Base-by-base conservation (phyloP, 352 stramenopile genomes). In the Pythium brassicae region DNA sequence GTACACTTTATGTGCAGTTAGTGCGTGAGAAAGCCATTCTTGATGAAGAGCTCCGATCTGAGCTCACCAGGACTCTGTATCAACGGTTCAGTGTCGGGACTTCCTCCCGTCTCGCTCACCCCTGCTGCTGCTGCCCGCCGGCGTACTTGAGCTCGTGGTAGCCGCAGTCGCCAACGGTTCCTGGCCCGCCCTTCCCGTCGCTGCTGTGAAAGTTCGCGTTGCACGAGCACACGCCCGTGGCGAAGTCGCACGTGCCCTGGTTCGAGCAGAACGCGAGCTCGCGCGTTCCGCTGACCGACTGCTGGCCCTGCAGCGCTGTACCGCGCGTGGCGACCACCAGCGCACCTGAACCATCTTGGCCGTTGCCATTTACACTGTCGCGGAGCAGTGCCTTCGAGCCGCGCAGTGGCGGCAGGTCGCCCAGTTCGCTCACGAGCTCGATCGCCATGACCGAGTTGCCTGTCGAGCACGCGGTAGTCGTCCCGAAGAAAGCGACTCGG, bases 211-310 rank as follows among this genome's bases (percentile, higher is more conserved):
- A 45, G 40, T 45, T 20, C 6, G 62, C 48, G 55, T 88, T 69
- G 37, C 83, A 93, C 3, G 47, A 55, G 62, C 83, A 93, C 4
- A 76, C 51, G 12, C 83, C 83, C 0, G 77, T 87, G 46, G 49
- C 35, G 39, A 86, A 85, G 66, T 90, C 76, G 57, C 83, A 92
- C 32, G 62, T 60, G 35, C 80, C 83, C 58, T 89, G 80, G 66
- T 89, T 88, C 12, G 83, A 92, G 59, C 80, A 92, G 42, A 86
- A 75, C 5, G 65, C 79, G 43, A 82, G 80, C 60, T 92, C 83
- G 2, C 78, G 66, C 17, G 83, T 92, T 32, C 79, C 79, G 48
- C 79, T 86, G 23, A 88, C 66, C 1, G 79, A 88, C 25, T 51
- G 32, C 29, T 72, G 44, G 2, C 74, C 72, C 7, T 61, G 48